Conservation (phyloP, 495 filamentous ascomycete genomes). For the Penicillium ucsense region DNA sequence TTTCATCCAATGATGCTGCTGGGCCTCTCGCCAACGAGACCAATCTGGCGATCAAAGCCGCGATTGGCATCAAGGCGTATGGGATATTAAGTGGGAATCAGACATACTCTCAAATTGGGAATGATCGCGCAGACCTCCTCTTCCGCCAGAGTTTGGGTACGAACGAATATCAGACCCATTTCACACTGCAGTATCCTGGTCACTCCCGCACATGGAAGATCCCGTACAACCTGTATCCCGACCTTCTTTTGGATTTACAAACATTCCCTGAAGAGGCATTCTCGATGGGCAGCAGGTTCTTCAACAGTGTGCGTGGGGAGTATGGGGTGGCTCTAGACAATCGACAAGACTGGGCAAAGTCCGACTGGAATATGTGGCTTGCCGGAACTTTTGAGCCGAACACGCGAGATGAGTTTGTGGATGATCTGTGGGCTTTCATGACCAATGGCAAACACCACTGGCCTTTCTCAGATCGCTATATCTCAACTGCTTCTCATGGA, state of each 20-base stretch:
- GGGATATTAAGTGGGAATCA: slow-evolving; percentile 28
- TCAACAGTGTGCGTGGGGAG: slow-evolving; percentile 25
- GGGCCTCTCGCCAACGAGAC: slow-evolving; percentile 44
- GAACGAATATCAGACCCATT: slow-evolving; percentile 31
- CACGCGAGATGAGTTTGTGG: slow-evolving; percentile 26
- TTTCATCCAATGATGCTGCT: slow-evolving; percentile 47
- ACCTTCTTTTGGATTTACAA: slow-evolving; percentile 32
- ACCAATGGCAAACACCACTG: slow-evolving; percentile 38
- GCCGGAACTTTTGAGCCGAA: slow-evolving; percentile 23
- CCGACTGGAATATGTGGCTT: slow-evolving; percentile 43
- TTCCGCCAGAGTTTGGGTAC: slow-evolving; percentile 29
- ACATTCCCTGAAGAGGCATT: slow-evolving; percentile 29
- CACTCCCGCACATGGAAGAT: slow-evolving; percentile 28
- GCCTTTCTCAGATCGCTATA: slow-evolving; percentile 40
- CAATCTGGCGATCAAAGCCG: slow-evolving; percentile 48
- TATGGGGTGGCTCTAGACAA: slow-evolving; percentile 37
- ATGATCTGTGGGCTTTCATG: slow-evolving; percentile 37
- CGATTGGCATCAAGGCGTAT: slow-evolving; percentile 43
- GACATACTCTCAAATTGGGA: slow-evolving; percentile 31
- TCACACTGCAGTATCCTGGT: slow-evolving; percentile 32
- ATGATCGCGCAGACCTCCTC: slow-evolving; percentile 29
- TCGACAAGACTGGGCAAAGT: slow-evolving; percentile 39
- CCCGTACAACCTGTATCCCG: slow-evolving; percentile 38
- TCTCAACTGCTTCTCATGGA: slow-evolving; percentile 28
- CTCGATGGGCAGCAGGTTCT: slow-evolving; percentile 31